Evolutionary conservation across 345 rosid genomes (phyloP).

Genomic region (Eucalyptus decipiens): DNA sequence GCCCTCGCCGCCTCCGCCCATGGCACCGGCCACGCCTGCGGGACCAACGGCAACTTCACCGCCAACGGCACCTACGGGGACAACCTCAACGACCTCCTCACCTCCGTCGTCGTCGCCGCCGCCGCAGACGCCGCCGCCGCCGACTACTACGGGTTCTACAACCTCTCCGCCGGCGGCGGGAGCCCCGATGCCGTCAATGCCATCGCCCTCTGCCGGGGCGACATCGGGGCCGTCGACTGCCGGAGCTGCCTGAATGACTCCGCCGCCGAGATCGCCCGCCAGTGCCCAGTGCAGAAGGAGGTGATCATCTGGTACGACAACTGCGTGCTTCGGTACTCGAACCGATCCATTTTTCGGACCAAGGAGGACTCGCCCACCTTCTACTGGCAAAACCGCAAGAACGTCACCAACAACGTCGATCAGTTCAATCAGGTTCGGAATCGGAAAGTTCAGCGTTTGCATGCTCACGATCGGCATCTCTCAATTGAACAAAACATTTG

Average conservation of each 20-base stretch:
- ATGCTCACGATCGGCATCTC: neutral
- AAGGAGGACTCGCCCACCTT: neutral
- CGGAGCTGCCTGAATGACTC: neutral
- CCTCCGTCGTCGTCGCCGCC: neutral
- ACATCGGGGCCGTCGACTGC: neutral
- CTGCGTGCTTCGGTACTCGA: neutral
- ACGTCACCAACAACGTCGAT: neutral
- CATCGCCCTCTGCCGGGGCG: neutral
- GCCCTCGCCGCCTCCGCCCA: neutral
- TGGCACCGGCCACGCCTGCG: neutral
- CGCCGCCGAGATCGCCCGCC: neutral
- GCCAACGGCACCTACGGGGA: neutral
- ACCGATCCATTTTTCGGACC: fast-evolving
- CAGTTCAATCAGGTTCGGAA: neutral
- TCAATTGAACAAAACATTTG: neutral
- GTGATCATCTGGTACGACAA: neutral
- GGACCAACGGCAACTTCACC: neutral
- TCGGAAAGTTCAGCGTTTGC: neutral
- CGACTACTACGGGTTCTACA: neutral
- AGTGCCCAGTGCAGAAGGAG: neutral
- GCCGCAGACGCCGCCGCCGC: fast-evolving
- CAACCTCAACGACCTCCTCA: neutral
- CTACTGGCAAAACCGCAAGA: fast-evolving
- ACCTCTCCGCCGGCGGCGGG: neutral
- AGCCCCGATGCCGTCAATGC: neutral